Evolutionary conservation across 768 basidiomycete species (phyloP).

Genomic region (Paxillus ammoniavirescens): DNA sequence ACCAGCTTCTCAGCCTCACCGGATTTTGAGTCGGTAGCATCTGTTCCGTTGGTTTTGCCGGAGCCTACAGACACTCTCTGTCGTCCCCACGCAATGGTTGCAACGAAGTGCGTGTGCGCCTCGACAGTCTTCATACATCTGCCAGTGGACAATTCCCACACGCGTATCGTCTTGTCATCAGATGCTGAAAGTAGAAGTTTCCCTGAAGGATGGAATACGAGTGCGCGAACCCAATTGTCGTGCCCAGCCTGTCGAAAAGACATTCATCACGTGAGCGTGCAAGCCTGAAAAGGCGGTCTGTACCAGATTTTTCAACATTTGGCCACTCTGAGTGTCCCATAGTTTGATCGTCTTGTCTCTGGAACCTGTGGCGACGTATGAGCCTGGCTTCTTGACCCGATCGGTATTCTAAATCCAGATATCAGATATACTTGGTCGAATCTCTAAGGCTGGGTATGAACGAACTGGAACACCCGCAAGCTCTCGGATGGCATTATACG

Average conservation of each 20-base stretch:
- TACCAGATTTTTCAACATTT: constrained; percentile 75
- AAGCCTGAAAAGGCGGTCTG: constrained; percentile 19
- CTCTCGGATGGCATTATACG: constrained; percentile 76
- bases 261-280: constrained; percentile 4
- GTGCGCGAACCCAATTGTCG: constrained; percentile 87
- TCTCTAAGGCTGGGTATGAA: constrained; percentile 8
- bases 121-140: constrained; percentile 85
- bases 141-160: constrained; percentile 87
- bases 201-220: constrained; percentile 88
- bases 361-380: constrained; percentile 77
- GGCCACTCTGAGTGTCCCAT: constrained; percentile 86
- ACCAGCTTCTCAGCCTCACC: constrained; percentile 54
- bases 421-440: constrained; percentile 2
- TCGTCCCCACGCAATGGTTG: constrained; percentile 79
- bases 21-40: constrained; percentile 33
- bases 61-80: constrained; percentile 43
- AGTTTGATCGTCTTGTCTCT: constrained; percentile 91
- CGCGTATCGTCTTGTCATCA: constrained; percentile 87
- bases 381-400: constrained; percentile 45
- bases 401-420: constrained; percentile 45
- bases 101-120: constrained; percentile 83
- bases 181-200: constrained; percentile 89
- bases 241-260: constrained; percentile 57
- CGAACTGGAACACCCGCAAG: constrained; percentile 69
- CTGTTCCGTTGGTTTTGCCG: constrained; percentile 35